Base-by-base conservation (phyloP, 1,284 basidiomycete species). In the Fomitopsis schrenkii region DNA sequence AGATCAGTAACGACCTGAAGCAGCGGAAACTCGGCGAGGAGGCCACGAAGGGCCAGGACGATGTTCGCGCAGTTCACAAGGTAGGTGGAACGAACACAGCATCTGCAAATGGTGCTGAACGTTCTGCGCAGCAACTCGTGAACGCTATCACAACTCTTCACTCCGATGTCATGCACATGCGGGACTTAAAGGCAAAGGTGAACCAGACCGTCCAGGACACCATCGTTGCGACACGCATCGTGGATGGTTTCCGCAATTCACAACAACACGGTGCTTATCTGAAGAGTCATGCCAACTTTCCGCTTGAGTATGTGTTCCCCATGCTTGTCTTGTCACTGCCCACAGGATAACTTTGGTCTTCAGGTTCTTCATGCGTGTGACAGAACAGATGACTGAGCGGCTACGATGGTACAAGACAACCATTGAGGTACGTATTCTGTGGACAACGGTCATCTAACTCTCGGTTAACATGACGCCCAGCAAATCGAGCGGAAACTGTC, bases 401-500 rank as follows among this genome's bases (percentile, higher is more conserved):
- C 74, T 94, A 58, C 78, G 81, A 53, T 90, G 90, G 84, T 93
- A 91, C 74, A 90, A 89, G 69, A 78, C 81, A 35, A 92, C 89
- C 8, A 88, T 93, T 59, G 91, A 94, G 77, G 91, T 89, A 65
- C 64, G 77, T 66, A 35, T 41, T 46, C 61, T 33, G 61, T 45
- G 38, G 38, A 14, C 28, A 19, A 36, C 15, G 12, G 5, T 26
- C 17, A 6, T 2, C 35, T 10, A 4, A 33, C n/a, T 12, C 15
- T 9, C n/a, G 36, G 6, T 6, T 28, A 56, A 15, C 33, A 56
- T 61, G 45, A 55, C 35, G 40, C 19, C 15, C 65, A 93, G 91
- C 88, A 91, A 87, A 91, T 93, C 64, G 91, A 93, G 74, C 83
- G 90, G 59, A 91, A 90, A 71, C 77, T 93, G 2, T 83, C 86